Evolutionary conservation across 2,329 filamentous ascomycete species (phyloP), one percentile per base, ranked within the genome.

Genomic region (Didymosphaeria variabile): DNA sequence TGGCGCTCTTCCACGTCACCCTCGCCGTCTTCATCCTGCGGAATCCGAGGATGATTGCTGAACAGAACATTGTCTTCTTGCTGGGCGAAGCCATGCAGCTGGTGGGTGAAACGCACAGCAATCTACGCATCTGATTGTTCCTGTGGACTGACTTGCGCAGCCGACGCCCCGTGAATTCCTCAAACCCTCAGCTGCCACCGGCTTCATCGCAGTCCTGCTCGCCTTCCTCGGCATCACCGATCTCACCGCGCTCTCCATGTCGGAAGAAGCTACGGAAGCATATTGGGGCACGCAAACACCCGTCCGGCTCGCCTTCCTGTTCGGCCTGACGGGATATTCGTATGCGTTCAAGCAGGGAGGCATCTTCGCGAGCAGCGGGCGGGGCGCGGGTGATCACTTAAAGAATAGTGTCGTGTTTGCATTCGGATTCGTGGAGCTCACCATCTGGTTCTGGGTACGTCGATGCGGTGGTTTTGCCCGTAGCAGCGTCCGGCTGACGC

Each of bases 381-480:
- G 57, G 5, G 63, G 62, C 56, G 70, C 64, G 72, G 84, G 75
- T 53, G 90, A 93, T 64, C 86, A 87, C 26, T 79, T 97, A 70
- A 93, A 94, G 81, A 97, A 96, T 75, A 87, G 92, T 54, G 82
- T 97, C 44, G 87, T 97, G 44, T 96, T 97, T 75, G 89, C 91
- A 0, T 95, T 93, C 79, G 88, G 88, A 9, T 95, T 97, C 71
- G 74, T 97, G 73, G 94, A 97, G 82, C 87, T 92, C 76, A 83
- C 92, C 67, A 86, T 86, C 63, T 97, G 93, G 92, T 93, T 97
- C 78, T 97, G 93, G 93, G 88, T 88, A 74, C 64, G 82, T 77
- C 3, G 13, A 45, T n/a, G 19, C 12, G 31, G 12, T 50, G 31
- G 17, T 32, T 51, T 7, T 40, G 9, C 21, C 40, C 21, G 21